Evolutionary conservation across 75 land plant genomes (phyloP), one percentile per base, ranked within the genome.

Genomic region (Pinus albicaulis): DNA sequence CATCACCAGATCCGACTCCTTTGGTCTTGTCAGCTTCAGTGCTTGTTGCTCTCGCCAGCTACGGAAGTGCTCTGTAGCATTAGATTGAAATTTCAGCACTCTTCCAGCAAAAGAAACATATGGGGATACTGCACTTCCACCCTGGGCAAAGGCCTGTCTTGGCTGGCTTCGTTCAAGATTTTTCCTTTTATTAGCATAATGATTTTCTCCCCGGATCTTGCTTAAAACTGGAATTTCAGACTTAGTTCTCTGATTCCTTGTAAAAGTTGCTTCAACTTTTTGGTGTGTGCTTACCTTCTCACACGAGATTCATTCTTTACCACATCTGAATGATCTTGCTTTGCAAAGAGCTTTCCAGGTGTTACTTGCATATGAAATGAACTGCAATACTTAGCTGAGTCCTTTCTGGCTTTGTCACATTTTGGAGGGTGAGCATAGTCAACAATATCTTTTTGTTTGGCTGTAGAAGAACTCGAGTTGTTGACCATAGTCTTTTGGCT

Each of bases 1-100:
- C 44, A 98, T 98, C 76, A 86, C 88, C n/a, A 98, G 80, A 60
- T 98, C 96, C 41, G 98, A 96, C 52, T 88, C 90, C 77, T 89
- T 92, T 48, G 98, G 99, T 77, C 82, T 86, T 78, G 99, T 98
- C 72, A 98, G 76, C 69, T 84, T 89, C 19, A 95, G 83, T 66
- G 80, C 78, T 55, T 81, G 76, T 59, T 60, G 83, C 76, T 76
- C 71, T 76, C 73, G 71, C 68, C 12, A 38, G 24, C 24, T 56
- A 68, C 59, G 84, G 60, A 41, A 88, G 28, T 66, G 78, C 73
- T 86, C 89, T 73, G 92, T 85, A 23, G 98, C 92, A 26, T 82
- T 83, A 5, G 89, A 84, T 38, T 98, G 91, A 68, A 98, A 98
- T 78, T 84, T 93, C 12, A 82, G 82, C 24, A 98, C 89, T 87